Evolutionary conservation across 805 yeast genomes (phyloP).

Genomic region (Candida nanaspora): DNA sequence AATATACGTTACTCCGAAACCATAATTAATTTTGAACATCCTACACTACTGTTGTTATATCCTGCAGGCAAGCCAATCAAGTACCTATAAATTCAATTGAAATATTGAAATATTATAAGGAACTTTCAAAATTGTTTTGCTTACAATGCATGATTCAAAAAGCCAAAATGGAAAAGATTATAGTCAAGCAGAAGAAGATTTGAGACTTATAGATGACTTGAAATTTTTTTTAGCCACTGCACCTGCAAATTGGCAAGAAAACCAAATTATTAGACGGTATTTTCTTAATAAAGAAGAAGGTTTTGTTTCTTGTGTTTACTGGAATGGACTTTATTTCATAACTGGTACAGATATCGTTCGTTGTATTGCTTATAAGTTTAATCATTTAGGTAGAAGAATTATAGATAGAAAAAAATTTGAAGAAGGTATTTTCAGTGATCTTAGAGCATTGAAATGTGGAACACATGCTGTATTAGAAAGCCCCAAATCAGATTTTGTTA

Average conservation of each 20-base stretch:
- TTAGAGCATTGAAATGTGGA: conserved; percentile 80
- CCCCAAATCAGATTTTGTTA: conserved; percentile 79
- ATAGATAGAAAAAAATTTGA: conserved; percentile 89
- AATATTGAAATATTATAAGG: too few relatives aligned
- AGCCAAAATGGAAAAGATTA: background rate
- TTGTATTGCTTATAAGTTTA: conserved; percentile 81
- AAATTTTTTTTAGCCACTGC: conserved; percentile 88
- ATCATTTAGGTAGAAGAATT: conserved; percentile 82
- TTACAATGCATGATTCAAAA: background rate
- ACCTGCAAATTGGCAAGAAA: conserved; percentile 88
- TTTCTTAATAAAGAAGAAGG: conserved; percentile 84
- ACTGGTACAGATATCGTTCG: conserved; percentile 97
- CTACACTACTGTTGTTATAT: too few relatives aligned
- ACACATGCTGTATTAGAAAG: conserved; percentile 81
- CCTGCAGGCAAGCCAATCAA: too few relatives aligned
- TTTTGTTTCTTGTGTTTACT: conserved; percentile 84
- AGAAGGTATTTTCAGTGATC: conserved; percentile 91
- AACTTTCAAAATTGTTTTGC: too few relatives aligned
- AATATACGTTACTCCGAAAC: too few relatives aligned
- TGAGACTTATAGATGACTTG: conserved; percentile 64
- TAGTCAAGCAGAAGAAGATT: conserved; percentile 37
- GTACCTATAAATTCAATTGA: too few relatives aligned
- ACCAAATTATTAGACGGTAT: conserved; percentile 81
- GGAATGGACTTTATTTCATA: conserved; percentile 84
- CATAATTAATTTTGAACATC: too few relatives aligned